Base-by-base conservation (phyloP, 768 basidiomycete genomes). In the Termitomyces bulborhizus region DNA sequence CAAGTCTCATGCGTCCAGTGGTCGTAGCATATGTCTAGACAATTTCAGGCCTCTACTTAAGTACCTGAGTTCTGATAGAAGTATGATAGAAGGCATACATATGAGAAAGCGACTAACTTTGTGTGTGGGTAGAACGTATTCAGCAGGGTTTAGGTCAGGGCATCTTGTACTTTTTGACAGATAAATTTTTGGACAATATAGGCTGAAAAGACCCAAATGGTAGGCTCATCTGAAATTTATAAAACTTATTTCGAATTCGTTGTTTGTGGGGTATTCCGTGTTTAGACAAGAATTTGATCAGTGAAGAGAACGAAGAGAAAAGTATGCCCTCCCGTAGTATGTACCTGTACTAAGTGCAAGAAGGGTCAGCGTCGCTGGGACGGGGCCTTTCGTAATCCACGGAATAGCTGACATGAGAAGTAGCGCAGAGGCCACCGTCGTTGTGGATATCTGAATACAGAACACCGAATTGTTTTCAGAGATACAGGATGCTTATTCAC, bases 381-480 rank as follows among this genome's bases (percentile, higher is more conserved):
- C 78, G 1, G 90, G 90, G 3, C 88, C 88, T 67, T 90, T 91
- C 11, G 78, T 66, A 40, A 81, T 71, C 42, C 90, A 82, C 5
- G 90, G 90, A 31, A 85, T 64, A 8, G 90, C 91, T 1, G 90
- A 90, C 29, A 88, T 68, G 49, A 91, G 71, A 27, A 91, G 76
- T 9, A 93, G 64, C 11, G 85, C 84, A 47, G 90, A 91, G 2
- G 90, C 89, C 63, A 84, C 90, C 90, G 58, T 4, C n/a, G 24
- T 15, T 32, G 21, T 21, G 21, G 21, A 21, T 21, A 21, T 21
- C 6, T 26, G 7, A 36, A 46, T 4, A 13, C 29, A 18, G 18
- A 56, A 31, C 18, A 27, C 47, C 11, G 41, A 47, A 32, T 54
- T 54, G 1, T 50, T 60, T 39, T 55, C 44, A 43, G 6, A 40